A percentile compares a stretch with the other conserved stretches of the same genome.
Evolutionary conservation across 2,329 filamentous ascomycete species (phyloP).

Genomic region (Zymoseptoria ardabiliae): DNA sequence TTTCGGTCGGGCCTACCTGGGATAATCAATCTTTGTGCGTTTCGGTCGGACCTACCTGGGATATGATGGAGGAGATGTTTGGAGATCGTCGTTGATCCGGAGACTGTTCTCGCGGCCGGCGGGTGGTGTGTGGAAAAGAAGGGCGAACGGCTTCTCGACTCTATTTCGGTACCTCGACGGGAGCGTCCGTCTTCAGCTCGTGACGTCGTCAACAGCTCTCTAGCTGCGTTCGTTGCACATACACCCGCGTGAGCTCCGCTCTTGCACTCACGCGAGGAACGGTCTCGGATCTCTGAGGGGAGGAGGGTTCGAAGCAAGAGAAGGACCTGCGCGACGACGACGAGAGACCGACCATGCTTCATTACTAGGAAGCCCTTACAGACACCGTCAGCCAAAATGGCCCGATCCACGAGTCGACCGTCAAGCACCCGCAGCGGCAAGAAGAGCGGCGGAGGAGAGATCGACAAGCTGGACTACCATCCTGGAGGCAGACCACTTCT

Average conservation of each 20-base stretch:
- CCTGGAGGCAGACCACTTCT: slow-evolving; percentile 37
- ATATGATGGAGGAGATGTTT: too few relatives aligned
- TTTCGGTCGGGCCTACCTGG: too few relatives aligned
- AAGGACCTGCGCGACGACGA: neutral
- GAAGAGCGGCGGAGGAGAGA: slow-evolving; percentile 22
- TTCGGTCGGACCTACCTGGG: too few relatives aligned
- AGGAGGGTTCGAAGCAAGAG: neutral
- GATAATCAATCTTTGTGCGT: too few relatives aligned
- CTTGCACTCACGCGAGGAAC: neutral
- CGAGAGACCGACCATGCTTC: neutral
- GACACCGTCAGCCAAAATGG: slow-evolving; percentile 2
- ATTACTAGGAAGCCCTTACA: neutral
- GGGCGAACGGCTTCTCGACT: too few relatives aligned
- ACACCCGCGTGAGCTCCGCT: neutral
- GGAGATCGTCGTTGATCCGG: too few relatives aligned
- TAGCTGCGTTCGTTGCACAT: neutral
- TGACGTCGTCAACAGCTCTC: neutral
- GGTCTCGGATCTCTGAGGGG: neutral
- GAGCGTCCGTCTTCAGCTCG: neutral
- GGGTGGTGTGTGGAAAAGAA: too few relatives aligned
- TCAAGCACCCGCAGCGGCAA: slow-evolving; percentile 13
- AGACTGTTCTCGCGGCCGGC: too few relatives aligned
- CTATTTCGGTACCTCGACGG: neutral
- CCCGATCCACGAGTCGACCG: slow-evolving; percentile 11
- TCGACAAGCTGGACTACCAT: slow-evolving; percentile 47